Evolutionary conservation across 2,329 filamentous ascomycete species (phyloP).

Genomic region (Pseudocercospora pini-densiflorae): DNA sequence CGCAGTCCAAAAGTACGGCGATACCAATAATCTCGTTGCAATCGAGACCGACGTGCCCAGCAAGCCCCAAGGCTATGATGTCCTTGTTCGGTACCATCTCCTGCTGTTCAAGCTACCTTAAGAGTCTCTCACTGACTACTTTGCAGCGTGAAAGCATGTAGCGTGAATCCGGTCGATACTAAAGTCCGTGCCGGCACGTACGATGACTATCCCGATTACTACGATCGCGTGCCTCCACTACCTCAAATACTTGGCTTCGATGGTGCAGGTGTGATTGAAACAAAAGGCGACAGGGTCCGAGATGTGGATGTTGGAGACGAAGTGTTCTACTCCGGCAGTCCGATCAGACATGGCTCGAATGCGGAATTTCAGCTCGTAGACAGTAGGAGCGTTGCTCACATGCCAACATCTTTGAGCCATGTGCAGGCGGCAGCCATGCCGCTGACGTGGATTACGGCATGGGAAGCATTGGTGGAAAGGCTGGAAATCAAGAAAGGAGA

Average conservation of each 20-base stretch:
- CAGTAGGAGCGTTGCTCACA: constrained; percentile 44
- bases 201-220: constrained; percentile 46
- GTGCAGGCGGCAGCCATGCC: constrained; percentile 49
- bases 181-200: constrained; percentile 42
- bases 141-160: constrained; percentile 40
- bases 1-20: constrained; percentile 38
- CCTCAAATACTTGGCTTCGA: constrained; percentile 52
- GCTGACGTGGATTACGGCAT: constrained; percentile 51
- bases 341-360: constrained; percentile 47
- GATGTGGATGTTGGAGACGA: constrained; percentile 49
- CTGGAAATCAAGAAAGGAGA: constrained; percentile 46
- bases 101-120: not conserved
- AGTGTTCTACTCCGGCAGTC: constrained; percentile 48
- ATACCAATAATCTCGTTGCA: constrained; percentile 35
- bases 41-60: constrained; percentile 40
- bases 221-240: constrained; percentile 35
- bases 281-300: constrained; percentile 37
- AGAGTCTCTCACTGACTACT: not conserved
- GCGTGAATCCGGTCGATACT: constrained; percentile 48
- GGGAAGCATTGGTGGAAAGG: constrained; percentile 49
- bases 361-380: constrained; percentile 52
- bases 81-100: constrained; percentile 41
- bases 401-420: constrained; percentile 47
- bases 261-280: constrained; percentile 46
- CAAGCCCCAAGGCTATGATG: constrained; percentile 39